Percentiles rank a stretch among this genome's conserved stretches.
Evolutionary conservation across 306 rosid genomes (phyloP).

Genomic region (Adenanthera pavonina): DNA sequence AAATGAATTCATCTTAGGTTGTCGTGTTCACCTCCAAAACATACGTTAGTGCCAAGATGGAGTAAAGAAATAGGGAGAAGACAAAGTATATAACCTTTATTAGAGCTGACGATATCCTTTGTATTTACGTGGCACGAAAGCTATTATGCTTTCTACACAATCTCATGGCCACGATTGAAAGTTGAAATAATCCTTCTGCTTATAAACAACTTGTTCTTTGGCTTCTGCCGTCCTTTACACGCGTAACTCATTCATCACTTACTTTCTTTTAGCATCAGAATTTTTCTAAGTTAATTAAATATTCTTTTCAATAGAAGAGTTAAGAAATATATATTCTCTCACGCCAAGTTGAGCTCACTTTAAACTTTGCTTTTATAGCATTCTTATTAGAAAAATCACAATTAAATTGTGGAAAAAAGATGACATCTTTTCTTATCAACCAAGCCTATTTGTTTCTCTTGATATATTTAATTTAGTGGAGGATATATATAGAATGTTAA

Average conservation of each 20-base stretch:
- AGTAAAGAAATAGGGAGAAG: constrained; percentile 12
- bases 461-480: not conserved
- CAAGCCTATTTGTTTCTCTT: not conserved
- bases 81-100: not conserved
- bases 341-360: not conserved
- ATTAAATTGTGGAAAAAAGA: too few species aligned
- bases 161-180: constrained; percentile 44
- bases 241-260: not conserved
- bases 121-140: constrained; percentile 15
- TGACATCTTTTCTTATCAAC: not conserved
- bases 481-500: too few species aligned
- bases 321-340: not conserved
- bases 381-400: not conserved
- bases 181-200: not conserved
- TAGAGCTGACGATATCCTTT: not conserved
- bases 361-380: not conserved
- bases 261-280: not conserved
- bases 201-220: not conserved
- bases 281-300: not conserved
- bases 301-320: too few species aligned
- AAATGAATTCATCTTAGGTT: constrained; percentile 36
- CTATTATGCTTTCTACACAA: constrained; percentile 40
- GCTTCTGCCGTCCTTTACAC: constrained; percentile 16
- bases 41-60: not conserved
- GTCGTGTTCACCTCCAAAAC: constrained; percentile 24